A percentile compares a stretch with the other conserved stretches of the same genome.
phyloP scores from a whole-genome alignment of 169 alveolate genomes.

The Toxoplasma gondii region DNA sequence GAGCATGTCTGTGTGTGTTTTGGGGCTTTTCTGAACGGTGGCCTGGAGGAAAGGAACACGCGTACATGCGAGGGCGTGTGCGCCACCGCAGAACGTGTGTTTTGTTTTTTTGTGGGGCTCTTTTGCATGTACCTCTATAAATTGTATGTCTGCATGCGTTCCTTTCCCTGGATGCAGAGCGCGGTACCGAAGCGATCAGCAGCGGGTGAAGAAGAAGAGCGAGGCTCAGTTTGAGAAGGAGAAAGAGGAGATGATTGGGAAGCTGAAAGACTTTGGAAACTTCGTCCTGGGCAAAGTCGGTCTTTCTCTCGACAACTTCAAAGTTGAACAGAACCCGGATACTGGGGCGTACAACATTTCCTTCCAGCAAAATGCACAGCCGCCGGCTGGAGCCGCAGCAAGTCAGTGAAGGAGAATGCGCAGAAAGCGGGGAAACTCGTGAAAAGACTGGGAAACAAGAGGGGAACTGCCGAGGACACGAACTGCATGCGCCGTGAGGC shows the following conservation, averaged over 20 bases:
- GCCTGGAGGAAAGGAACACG: no score
- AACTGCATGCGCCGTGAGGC: no score
- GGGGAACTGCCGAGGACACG: no score
- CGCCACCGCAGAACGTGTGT: background rate
- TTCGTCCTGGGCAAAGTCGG: conserved; percentile 94
- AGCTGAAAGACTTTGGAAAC: conserved; percentile 93
- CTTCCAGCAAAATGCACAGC: conserved; percentile 82
- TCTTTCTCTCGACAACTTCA: conserved; percentile 91
- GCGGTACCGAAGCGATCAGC: conserved; percentile 39
- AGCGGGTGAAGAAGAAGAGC: conserved; percentile 56
- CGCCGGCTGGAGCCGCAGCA: background rate
- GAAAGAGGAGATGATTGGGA: conserved; percentile 93
- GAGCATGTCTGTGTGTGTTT: no score
- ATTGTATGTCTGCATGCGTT: no score
- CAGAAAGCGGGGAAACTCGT: no score
- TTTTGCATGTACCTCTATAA: background rate
- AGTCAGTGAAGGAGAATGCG: background rate
- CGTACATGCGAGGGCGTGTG: no score
- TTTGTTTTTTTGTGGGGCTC: background rate
- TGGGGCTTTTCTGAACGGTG: no score
- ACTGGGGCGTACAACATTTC: conserved; percentile 93
- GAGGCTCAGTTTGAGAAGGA: conserved; percentile 87
- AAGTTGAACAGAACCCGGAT: conserved; percentile 91
- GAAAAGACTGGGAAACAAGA: no score
- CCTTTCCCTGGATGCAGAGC: conserved; percentile 68